Conservation (phyloP, 768 basidiomycete genomes). For the Kwoniella sp. region DNA sequence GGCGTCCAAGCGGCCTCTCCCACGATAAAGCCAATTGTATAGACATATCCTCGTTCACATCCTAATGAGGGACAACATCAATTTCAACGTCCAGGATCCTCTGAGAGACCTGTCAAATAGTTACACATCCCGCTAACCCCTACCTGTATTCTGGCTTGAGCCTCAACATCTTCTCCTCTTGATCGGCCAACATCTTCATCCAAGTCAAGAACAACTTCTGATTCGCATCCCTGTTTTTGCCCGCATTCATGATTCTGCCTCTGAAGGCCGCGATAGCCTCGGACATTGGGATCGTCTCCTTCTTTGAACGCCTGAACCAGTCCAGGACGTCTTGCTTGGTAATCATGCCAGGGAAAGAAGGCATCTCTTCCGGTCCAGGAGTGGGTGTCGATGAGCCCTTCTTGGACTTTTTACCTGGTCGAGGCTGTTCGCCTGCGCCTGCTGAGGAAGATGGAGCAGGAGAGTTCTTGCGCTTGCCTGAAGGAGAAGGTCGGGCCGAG, state of each 20-base stretch:
- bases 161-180: constrained; percentile 27
- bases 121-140: not conserved
- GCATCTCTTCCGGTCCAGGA: constrained; percentile 33
- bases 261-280: constrained; percentile 37
- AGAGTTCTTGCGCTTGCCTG: constrained; percentile 18
- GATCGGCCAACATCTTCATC: constrained; percentile 31
- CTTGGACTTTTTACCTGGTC: constrained; percentile 41
- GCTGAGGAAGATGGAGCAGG: not conserved
- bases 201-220: constrained; percentile 35
- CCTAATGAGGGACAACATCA: too few relatives aligned
- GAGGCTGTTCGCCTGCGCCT: not conserved
- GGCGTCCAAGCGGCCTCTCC: too few relatives aligned
- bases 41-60: too few relatives aligned
- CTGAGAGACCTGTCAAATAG: too few relatives aligned
- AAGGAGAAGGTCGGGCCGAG: not conserved
- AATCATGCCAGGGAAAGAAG: constrained; percentile 42
- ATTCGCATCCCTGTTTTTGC: constrained; percentile 30
- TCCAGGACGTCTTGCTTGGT: constrained; percentile 37
- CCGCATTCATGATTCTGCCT: constrained; percentile 23
- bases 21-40: too few relatives aligned
- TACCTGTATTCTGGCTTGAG: constrained; percentile 35
- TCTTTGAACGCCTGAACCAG: constrained; percentile 33
- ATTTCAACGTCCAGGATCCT: too few relatives aligned
- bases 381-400: constrained; percentile 41
- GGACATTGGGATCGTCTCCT: constrained; percentile 28